Percentiles rank a stretch among this genome's conserved stretches.
phyloP scores from a whole-genome alignment of 2,329 filamentous ascomycete species.

The Didymella segeticola region DNA sequence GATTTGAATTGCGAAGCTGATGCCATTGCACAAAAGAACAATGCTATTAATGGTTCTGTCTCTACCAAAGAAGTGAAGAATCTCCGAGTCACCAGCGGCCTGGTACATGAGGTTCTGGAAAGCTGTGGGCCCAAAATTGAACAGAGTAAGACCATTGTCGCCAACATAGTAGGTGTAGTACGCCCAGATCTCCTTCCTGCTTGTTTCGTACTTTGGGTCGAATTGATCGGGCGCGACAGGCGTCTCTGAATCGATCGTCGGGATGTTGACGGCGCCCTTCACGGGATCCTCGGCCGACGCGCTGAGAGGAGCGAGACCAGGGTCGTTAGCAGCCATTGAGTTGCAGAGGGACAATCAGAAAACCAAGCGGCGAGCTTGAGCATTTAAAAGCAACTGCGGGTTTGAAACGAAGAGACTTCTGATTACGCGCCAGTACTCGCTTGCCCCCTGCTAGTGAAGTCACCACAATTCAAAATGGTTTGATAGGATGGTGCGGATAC shows the following conservation, averaged over 20 bases:
- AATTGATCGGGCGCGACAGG: conserved; percentile 62
- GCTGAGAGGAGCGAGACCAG: conserved; percentile 30
- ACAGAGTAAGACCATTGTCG: conserved; percentile 66
- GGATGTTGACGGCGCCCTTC: conserved; percentile 28
- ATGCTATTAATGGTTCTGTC: conserved; percentile 49
- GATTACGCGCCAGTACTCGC: conserved; percentile 6
- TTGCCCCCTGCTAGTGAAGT: conserved; percentile 12
- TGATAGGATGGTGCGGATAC: conserved; percentile 1
- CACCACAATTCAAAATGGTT: neutral
- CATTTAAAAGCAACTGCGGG: neutral
- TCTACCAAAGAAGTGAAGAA: conserved; percentile 63
- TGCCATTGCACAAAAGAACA: conserved; percentile 69
- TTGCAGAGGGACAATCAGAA: neutral
- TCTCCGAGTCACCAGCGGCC: conserved; percentile 62
- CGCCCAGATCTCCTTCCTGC: conserved; percentile 62
- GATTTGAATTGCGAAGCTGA: conserved; percentile 71
- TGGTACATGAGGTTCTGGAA: conserved; percentile 70
- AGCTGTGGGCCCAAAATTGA: conserved; percentile 58
- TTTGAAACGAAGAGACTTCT: conserved; percentile 13
- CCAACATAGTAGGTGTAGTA: conserved; percentile 71
- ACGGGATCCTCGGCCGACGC: conserved; percentile 28
- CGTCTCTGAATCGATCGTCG: conserved; percentile 42
- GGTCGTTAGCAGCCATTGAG: conserved; percentile 31
- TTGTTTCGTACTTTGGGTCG: conserved; percentile 60
- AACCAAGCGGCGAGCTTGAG: neutral